phyloP scores from a whole-genome alignment of 2,329 filamentous ascomycete species.

The Coniochaeta sp. region DNA sequence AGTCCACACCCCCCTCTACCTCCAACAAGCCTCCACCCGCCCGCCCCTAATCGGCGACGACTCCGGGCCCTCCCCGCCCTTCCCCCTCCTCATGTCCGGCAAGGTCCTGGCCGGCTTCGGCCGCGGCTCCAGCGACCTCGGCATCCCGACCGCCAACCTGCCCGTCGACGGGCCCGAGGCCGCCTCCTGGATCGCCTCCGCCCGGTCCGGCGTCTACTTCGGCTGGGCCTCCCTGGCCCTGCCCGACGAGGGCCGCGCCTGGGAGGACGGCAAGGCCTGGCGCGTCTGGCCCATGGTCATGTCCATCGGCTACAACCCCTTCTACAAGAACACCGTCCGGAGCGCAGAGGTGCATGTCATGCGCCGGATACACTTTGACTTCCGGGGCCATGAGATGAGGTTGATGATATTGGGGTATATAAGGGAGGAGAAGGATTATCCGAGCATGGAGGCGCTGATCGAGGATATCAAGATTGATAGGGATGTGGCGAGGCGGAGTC shows the following conservation, averaged over 20 bases:
- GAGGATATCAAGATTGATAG: conserved; percentile 87
- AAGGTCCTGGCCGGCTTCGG: conserved; percentile 90
- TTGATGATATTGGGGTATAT: conserved; percentile 82
- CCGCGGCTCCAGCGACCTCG: conserved; percentile 90
- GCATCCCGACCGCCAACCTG: conserved; percentile 94
- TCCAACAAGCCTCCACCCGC: conserved; percentile 31
- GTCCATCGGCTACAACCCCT: conserved; percentile 95
- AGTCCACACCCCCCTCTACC: not conserved
- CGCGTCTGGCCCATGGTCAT: conserved; percentile 77
- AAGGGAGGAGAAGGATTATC: conserved; percentile 82
- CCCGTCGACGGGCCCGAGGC: conserved; percentile 55
- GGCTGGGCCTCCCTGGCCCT: conserved; percentile 71
- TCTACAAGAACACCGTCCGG: conserved; percentile 85
- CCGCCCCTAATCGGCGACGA: conserved; percentile 67
- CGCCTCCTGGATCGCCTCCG: conserved; percentile 51
- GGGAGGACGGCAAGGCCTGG: conserved; percentile 16
- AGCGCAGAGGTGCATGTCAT: conserved; percentile 89
- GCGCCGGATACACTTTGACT: conserved; percentile 68
- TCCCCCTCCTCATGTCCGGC: conserved; percentile 75
- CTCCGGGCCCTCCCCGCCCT: conserved; percentile 67
- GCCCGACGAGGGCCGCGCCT: conserved; percentile 25
- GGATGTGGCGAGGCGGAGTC: conserved; percentile 66
- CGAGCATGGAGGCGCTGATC: conserved; percentile 72
- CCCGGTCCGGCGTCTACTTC: conserved; percentile 83
- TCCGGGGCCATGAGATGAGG: conserved; percentile 76